These are phyloP conservation scores for Hypomyces perniciosus DNA, from an alignment of 2,329 filamentous ascomycete genomes.

Conservation along the genomic window DNA sequence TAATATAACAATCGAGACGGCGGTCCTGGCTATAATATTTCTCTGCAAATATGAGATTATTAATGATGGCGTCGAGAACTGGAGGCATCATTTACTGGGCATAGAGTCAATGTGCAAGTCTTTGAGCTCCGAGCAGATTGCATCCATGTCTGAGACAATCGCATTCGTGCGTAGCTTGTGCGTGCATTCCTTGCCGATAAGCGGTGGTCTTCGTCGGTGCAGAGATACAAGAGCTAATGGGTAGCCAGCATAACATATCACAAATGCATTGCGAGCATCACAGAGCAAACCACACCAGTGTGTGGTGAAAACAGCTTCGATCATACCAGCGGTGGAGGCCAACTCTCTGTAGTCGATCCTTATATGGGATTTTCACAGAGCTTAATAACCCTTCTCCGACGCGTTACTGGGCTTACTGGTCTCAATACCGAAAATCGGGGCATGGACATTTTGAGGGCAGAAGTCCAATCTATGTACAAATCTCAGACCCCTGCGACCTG, in stretches of 20 bases:
- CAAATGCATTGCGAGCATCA: conserved; percentile 6
- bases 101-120: conserved; percentile 7
- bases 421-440: not conserved
- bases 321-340: not conserved
- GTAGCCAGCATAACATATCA: conserved; percentile 7
- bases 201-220: too few species aligned
- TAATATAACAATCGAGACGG: conserved; percentile 2
- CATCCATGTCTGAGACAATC: conserved; percentile 5
- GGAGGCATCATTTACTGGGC: conserved; percentile 4
- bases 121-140: not conserved
- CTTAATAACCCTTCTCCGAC: conserved; percentile 5
- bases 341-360: conserved; percentile 1
- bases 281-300: not conserved
- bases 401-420: not conserved
- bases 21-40: conserved; percentile 5
- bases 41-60: conserved; percentile 11
- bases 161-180: conserved; percentile 8
- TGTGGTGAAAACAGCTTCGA: not conserved
- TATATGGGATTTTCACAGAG: conserved; percentile 10
- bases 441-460: not conserved
- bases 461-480: conserved; percentile 1
- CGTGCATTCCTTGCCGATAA: not conserved
- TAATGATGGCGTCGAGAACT: conserved; percentile 6
- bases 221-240: too few species aligned
- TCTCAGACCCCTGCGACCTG: too few species aligned